Evolutionary conservation across 2,329 filamentous ascomycete species (phyloP).

Genomic region (Kalmusia sp.): DNA sequence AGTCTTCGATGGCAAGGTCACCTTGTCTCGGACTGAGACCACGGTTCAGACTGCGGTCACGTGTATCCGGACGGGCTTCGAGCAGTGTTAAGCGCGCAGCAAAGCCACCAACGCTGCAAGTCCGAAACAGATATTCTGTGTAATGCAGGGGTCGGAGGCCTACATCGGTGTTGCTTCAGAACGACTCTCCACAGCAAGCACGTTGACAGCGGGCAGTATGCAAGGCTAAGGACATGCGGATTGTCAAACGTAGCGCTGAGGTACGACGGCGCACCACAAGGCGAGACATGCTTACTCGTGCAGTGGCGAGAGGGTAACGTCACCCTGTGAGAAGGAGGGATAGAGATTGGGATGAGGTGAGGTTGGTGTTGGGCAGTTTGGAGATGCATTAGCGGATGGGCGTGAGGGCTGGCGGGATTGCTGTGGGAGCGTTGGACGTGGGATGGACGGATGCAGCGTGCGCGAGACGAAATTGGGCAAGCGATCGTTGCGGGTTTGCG

Average conservation of each 20-base stretch:
- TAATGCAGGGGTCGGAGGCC: conserved; percentile 2
- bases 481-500: conserved; percentile 1
- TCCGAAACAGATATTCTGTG: conserved; percentile 7
- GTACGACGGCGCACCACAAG: too few species aligned
- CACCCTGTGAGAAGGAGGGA: neutral
- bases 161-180: conserved; percentile 5
- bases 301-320: neutral
- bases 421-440: conserved; percentile 6
- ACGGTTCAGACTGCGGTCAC: neutral
- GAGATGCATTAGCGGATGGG: neutral
- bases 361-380: neutral
- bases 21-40: conserved; percentile 10
- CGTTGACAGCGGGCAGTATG: conserved; percentile 5
- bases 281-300: conserved; percentile 8
- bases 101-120: conserved; percentile 11
- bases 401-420: neutral
- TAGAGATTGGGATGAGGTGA: conserved; percentile 1
- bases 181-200: neutral
- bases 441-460: conserved; percentile 3
- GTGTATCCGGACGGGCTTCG: neutral
- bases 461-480: too few species aligned
- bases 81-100: conserved; percentile 1
- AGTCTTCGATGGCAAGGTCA: neutral
- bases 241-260: conserved; percentile 11
- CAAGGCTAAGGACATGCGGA: conserved; percentile 1